Evolutionary conservation across 305 asterid genomes (phyloP).

Genomic region (Fraxinus floribunda): DNA sequence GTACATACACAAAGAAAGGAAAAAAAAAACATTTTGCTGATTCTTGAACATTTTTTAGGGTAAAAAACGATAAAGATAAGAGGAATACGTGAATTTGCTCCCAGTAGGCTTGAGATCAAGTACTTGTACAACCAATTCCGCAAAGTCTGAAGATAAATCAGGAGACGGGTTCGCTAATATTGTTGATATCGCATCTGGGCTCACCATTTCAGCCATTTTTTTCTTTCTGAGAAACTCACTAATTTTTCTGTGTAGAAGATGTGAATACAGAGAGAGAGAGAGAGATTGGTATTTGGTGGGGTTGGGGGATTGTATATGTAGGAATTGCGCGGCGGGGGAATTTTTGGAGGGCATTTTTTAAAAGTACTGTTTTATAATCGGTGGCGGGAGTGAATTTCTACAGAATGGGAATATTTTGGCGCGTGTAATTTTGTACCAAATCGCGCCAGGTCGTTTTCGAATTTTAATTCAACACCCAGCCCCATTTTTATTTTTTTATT

Average conservation of each 20-base stretch:
- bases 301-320: not conserved
- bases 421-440: not conserved
- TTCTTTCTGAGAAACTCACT: not conserved
- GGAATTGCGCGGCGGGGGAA: not conserved
- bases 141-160: conserved; percentile 53
- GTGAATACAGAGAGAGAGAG: not conserved
- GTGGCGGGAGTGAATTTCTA: not conserved
- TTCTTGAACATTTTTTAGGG: not conserved
- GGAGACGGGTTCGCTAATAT: conserved; percentile 77
- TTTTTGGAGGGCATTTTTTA: not conserved
- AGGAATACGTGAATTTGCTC: conserved; percentile 48
- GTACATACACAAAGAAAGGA: not conserved
- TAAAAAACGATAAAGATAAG: not conserved
- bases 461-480: not conserved
- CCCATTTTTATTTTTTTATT: too few relatives aligned
- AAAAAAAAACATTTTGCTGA: not conserved
- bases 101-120: conserved; percentile 72
- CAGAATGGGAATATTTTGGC: not conserved
- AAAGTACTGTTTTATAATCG: not conserved
- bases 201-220: conserved; percentile 49
- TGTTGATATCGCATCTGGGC: conserved; percentile 62
- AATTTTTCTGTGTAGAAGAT: not conserved
- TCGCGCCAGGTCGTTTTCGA: not conserved
- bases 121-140: conserved; percentile 70
- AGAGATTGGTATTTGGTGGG: not conserved